Evolutionary conservation across 208 protist species (phyloP).

Genomic region (Trypanosoma conorhini): DNA sequence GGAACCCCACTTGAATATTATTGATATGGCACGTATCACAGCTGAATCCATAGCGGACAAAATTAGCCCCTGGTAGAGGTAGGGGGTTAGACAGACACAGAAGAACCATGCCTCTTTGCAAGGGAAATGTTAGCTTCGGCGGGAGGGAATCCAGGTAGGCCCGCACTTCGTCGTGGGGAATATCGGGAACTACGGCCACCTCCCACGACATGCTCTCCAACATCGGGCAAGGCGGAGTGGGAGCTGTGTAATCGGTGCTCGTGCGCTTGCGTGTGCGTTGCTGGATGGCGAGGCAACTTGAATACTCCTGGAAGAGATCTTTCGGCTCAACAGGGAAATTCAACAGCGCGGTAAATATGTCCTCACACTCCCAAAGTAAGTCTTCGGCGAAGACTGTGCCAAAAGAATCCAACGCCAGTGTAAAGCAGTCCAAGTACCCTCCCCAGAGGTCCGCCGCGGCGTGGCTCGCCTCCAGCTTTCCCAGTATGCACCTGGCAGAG

Average conservation of each 20-base stretch:
- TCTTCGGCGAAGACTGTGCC: slow-evolving; percentile 32
- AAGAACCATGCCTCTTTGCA: slow-evolving; percentile 42
- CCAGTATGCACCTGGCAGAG: slow-evolving; percentile 37
- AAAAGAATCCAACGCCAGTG: slow-evolving; percentile 41
- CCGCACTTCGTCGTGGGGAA: slow-evolving; percentile 31
- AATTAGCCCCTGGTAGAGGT: slow-evolving; percentile 36
- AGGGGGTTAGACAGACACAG: slow-evolving; percentile 57
- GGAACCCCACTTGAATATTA: slow-evolving; percentile 42
- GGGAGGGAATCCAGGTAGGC: slow-evolving; percentile 33
- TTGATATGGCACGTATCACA: slow-evolving; percentile 60
- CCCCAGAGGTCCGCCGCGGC: slow-evolving; percentile 40
- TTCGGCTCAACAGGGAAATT: slow-evolving; percentile 33
- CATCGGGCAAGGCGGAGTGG: background rate
- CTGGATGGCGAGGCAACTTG: slow-evolving; percentile 38
- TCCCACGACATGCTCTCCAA: slow-evolving; percentile 23
- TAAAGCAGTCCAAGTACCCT: slow-evolving; percentile 54
- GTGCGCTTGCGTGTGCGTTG: slow-evolving; percentile 32
- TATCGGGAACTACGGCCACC: slow-evolving; percentile 31
- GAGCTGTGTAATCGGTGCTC: background rate
- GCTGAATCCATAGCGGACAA: slow-evolving; percentile 35
- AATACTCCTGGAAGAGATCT: slow-evolving; percentile 48
- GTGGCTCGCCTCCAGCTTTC: slow-evolving; percentile 39
- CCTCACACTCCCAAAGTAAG: slow-evolving; percentile 36
- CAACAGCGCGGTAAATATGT: slow-evolving; percentile 36
- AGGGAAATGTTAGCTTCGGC: slow-evolving; percentile 43